Conservation (phyloP, 257 asterid genomes). For the Scutellaria barbata region DNA sequence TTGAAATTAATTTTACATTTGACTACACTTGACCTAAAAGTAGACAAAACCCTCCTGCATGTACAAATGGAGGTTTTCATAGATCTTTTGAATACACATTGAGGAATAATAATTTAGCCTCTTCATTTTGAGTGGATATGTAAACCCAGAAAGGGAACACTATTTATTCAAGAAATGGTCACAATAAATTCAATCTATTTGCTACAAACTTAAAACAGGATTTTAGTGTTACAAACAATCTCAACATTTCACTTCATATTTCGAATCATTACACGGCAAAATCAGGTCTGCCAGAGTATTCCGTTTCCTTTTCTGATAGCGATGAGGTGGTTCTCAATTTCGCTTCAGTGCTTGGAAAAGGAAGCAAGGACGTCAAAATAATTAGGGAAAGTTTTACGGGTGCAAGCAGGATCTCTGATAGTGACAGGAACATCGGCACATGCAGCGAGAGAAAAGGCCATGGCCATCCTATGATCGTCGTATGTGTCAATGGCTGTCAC, state of each 20-base stretch:
- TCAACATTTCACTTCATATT: slow-evolving; percentile 31
- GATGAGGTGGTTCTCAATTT: not conserved
- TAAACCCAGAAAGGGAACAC: not conserved
- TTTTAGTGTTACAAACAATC: slow-evolving; percentile 40
- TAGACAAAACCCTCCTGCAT: too few relatives aligned
- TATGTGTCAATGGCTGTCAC: slow-evolving; percentile 85
- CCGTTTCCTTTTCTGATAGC: too few relatives aligned
- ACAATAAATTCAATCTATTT: slow-evolving; percentile 28
- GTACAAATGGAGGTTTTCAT: too few relatives aligned
- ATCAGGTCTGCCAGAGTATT: not conserved
- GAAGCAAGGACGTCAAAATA: slow-evolving; percentile 79
- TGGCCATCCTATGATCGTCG: slow-evolving; percentile 97
- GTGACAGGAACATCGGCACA: slow-evolving; percentile 93
- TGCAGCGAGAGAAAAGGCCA: slow-evolving; percentile 98
- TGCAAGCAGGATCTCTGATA: slow-evolving; percentile 88
- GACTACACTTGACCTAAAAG: too few relatives aligned
- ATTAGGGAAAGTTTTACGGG: slow-evolving; percentile 95
- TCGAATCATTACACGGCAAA: slow-evolving; percentile 24
- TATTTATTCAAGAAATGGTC: slow-evolving; percentile 29
- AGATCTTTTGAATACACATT: too few relatives aligned
- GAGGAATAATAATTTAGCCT: too few relatives aligned
- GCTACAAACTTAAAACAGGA: slow-evolving; percentile 21
- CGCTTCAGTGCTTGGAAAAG: slow-evolving; percentile 62
- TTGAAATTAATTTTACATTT: too few relatives aligned
- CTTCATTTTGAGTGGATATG: too few relatives aligned